Evolutionary conservation across 2,329 filamentous ascomycete species (phyloP), one percentile per base, ranked within the genome.

Genomic region (Massarina eburnea): DNA sequence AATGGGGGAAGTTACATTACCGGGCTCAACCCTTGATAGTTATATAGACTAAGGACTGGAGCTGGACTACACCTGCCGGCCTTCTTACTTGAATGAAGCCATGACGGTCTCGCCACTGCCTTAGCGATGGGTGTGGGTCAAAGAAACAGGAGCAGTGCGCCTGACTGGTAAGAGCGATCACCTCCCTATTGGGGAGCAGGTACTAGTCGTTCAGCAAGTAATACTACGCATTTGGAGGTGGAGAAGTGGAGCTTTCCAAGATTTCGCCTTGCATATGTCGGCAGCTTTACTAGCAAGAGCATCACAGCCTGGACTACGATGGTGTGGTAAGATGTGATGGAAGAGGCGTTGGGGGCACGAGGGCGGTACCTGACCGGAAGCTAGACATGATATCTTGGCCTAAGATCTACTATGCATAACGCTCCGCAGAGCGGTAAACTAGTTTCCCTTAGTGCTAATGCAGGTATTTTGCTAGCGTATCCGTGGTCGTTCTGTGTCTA

Each of bases 81-180:
- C n/a, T 36, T 10, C 20, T 24, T 26, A 8, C 19, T 24, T 3
- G 10, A 24, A 8, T 38, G 35, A 26, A 19, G 22, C 3, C 35
- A 38, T 38, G 7, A 15, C 15, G 10, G 19, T 38, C 20, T 39
- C n/a, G n/a, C 35, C 39, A 9, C 8, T 18, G 4, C 14, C 37
- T 20, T 15, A 32, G 36, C 26, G 29, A n/a, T 12, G 20, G 24
- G 35, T 19, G 38, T 40, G 40, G 27, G 22, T 20, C 20, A 20
- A 43, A 45, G 40, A 20, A 39, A 41, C 18, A 42, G 38, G 36
- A 48, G 48, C 36, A 30, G 39, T 12, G 35, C 46, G 39, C 47
- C 40, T 55, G 52, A 55, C 36, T 20, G 36, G 38, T n/a, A 39
- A 32, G 27, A 43, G 40, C 39, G 24, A 43, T 20, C 38, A 47